Evolutionary conservation across 768 basidiomycete species (phyloP), one percentile per base, ranked within the genome.

Genomic region (Chalciporus chontae): DNA sequence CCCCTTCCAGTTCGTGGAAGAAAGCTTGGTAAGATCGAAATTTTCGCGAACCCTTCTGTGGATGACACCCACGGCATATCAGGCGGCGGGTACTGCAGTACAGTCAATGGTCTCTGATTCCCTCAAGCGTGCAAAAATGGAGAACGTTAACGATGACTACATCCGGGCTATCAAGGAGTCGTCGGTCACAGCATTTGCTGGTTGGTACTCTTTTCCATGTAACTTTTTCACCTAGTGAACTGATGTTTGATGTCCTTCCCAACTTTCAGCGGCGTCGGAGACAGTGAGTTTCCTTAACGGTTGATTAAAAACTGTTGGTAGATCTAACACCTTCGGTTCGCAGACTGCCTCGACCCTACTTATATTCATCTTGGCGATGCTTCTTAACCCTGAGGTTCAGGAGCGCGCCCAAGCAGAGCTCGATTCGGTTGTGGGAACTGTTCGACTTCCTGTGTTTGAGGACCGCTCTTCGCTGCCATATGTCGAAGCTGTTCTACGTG

Each of bases 401-500:
- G 47, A 41, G 1, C 70, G 64, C 21, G 72, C 72, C 0, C 73
- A 75, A 32, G 63, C 59, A 38, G 74, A 73, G 49, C 65, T 76
- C 6, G 64, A 68, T 47, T 51, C 51, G 3, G 58, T 69, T 17
- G 40, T 72, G 15, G 70, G 70, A 13, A 40, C 47, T 2, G 61
- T 55, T 19, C 59, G 70, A 19, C 58, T 71, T 15, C 72, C 69
- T 3, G 41, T 39, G 15, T 69, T 68, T 34, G 65, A 55, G 17
- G 64, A 67, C 40, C 60, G 65, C n/a, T 11, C 53, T 26, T 68
- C 56, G 2, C 51, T 55, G 54, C 67, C 41, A 11, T 73, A 47
- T 44, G 29, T 47, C 40, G 64, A 67, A n/a, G 67, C 67, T 3
- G 36, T 68, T 19, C 41, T 63, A 2, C 65, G 67, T 5, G 72